Base-by-base conservation (phyloP, 345 rosid species). In the Gossypium sturtianum region DNA sequence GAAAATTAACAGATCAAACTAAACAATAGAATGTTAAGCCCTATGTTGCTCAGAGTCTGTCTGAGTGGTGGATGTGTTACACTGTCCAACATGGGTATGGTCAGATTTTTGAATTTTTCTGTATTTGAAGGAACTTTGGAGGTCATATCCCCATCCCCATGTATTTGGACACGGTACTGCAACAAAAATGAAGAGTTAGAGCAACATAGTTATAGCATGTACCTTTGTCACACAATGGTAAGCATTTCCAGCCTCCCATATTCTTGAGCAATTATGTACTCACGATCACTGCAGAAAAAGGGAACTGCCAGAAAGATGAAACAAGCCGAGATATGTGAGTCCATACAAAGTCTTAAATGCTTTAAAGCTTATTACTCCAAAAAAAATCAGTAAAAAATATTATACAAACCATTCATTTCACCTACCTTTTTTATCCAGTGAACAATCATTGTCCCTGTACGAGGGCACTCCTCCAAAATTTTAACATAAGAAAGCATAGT, bases 261-360 rank as follows among this genome's bases (percentile, higher is more conserved):
- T 91, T 77, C 97, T 89, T 80, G 73, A 15, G 90, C 98, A 72
- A 95, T 90, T 66, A 93, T 87, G 76, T 95, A 95, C 74, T 95
- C 99, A 34, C 99, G 86, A 76, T 95, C 98, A 51, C 99, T 90
- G 67, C 99, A 95, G 89, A 93, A 93, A 76, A 95, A 93, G 0
- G 99, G 53, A 93, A 95, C 98, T 95, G 90, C 84, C 84, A 86
- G 73, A 82, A n/a, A 29, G 70, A 52, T 52, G 29, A 70, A 10
- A 75, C 60, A 22, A 56, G 75, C 52, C 23, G 53, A 77, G 27
- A 34, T n/a, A 62, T 52, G 43, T 12, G 44, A 23, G 56, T 61
- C 17, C 25, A 53, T 62, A n/a, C 20, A 66, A 29, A 66, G 53
- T 34, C 17, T 6, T 20, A 45, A 58, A 52, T 61, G n/a, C n/a